Base-by-base conservation (phyloP, 306 rosid genomes). In the Senna tora region DNA sequence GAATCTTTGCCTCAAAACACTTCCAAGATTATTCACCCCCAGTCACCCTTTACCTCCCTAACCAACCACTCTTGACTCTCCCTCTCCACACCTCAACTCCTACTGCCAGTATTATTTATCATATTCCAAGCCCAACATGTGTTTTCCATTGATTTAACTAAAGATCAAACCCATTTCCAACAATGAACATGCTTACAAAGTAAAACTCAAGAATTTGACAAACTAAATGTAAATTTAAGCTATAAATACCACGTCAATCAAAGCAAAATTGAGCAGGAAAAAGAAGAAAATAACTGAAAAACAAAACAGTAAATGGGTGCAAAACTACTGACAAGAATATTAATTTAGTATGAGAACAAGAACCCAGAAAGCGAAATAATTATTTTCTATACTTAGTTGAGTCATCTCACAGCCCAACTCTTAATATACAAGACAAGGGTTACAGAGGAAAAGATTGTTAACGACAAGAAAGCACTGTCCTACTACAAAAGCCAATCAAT, bases 381-480 rank as follows among this genome's bases (percentile, higher is more conserved):
- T 33, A 54, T 32, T 74, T 64, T 34, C 65, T 59, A 33, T 45
- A 59, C 21, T 42, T 54, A 77, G 74, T 72, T 50, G 39, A 21
- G 42, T 11, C 42, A 60, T 75, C 73, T 84, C 77, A 51, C 59
- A 45, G 72, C 72, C 71, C 54, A 69, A 71, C 45, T 79, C 50
- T 42, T 56, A 67, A 8, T 51, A 25, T 15, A 80, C 68, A 39
- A 74, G 75, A 59, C 32, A 80, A 64, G 80, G 69, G 73, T 72
- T 71, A 55, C 59, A 5, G 6, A 46, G 49, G 57, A 11, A 41
- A 63, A 41, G 9, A 11, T n/a, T n/a, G n/a, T n/a, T n/a, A n/a
- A n/a, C n/a, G n/a, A n/a, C n/a, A n/a, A n/a, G n/a, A n/a, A n/a
- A n/a, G n/a, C n/a, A n/a, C n/a, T 20, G 45, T 22, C 43, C 65